Evolutionary conservation across 176 grass and related monocot genomes (phyloP).

Genomic region (Avena sativa): DNA sequence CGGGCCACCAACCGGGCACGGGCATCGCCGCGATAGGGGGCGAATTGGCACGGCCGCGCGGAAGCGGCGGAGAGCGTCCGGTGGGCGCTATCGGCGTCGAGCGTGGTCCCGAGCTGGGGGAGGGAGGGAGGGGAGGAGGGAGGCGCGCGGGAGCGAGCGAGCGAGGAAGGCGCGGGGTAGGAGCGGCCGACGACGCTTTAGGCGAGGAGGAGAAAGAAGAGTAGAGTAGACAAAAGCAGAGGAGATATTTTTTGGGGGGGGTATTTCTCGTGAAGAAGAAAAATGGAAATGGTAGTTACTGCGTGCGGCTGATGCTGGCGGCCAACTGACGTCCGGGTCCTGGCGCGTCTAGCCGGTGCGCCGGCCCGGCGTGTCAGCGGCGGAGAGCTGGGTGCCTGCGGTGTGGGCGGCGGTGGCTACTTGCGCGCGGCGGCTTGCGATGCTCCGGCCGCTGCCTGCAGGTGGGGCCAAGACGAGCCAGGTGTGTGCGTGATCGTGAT

Average conservation of each 20-base stretch:
- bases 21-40: constrained; percentile 52
- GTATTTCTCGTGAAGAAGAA: neutral
- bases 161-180: constrained; percentile 57
- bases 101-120: neutral
- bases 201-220: constrained; percentile 11
- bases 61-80: too few species aligned
- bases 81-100: neutral
- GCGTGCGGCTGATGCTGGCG: neutral
- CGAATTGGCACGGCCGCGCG: constrained; percentile 5
- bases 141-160: neutral
- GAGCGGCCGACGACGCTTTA: constrained; percentile 49
- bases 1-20: constrained; percentile 46
- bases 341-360: neutral
- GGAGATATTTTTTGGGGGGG: constrained; percentile 28
- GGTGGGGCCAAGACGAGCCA: neutral
- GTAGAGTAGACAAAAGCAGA: neutral
- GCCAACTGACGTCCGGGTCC: neutral
- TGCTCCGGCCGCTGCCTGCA: constrained; percentile 10
- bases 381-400: neutral
- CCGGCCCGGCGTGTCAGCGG: neutral
- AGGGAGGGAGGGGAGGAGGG: neutral
- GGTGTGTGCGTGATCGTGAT: neutral
- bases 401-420: neutral
- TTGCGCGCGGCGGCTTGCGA: constrained; percentile 41
- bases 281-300: constrained; percentile 30